Percentiles rank a stretch among this genome's conserved stretches.
phyloP scores from a whole-genome alignment of 257 asterid species.

The Jacaranda copaia region DNA sequence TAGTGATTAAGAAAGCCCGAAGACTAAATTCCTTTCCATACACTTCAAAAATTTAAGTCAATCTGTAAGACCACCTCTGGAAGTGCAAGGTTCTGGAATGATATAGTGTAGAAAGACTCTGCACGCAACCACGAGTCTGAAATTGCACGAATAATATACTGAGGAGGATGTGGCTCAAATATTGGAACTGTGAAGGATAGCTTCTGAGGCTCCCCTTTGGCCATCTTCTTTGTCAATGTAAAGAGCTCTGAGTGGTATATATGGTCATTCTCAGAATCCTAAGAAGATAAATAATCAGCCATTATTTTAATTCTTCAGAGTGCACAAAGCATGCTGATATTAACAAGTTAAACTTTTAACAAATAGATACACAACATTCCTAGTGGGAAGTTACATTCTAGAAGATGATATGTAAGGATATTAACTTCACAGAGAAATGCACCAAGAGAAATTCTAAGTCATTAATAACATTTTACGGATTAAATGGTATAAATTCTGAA shows the following conservation, averaged over 20 bases:
- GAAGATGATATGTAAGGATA: constrained; percentile 17
- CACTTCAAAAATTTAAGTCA: constrained; percentile 27
- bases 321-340: constrained; percentile 15
- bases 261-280: constrained; percentile 99
- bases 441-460: too few relatives aligned
- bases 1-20: constrained; percentile 5
- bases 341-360: background rate
- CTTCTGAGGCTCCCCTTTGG: constrained; percentile 89
- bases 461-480: too few relatives aligned
- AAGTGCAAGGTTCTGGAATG: constrained; percentile 87
- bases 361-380: background rate
- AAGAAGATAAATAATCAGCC: constrained; percentile 33
- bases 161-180: constrained; percentile 99
- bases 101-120: constrained; percentile 83
- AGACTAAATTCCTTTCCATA: constrained; percentile 7
- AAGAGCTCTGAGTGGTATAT: constrained; percentile 96
- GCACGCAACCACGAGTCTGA: constrained; percentile 96
- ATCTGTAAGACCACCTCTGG: constrained; percentile 75
- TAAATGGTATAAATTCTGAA: too few relatives aligned
- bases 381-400: background rate
- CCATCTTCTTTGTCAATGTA: constrained; percentile 85
- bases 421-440: background rate
- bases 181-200: constrained; percentile 94
- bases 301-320: constrained; percentile 27
- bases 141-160: constrained; percentile 91